These are phyloP conservation scores for Ceratocystis alfenasii DNA, from an alignment of 2,329 filamentous ascomycete species.

Conservation along the genomic window DNA sequence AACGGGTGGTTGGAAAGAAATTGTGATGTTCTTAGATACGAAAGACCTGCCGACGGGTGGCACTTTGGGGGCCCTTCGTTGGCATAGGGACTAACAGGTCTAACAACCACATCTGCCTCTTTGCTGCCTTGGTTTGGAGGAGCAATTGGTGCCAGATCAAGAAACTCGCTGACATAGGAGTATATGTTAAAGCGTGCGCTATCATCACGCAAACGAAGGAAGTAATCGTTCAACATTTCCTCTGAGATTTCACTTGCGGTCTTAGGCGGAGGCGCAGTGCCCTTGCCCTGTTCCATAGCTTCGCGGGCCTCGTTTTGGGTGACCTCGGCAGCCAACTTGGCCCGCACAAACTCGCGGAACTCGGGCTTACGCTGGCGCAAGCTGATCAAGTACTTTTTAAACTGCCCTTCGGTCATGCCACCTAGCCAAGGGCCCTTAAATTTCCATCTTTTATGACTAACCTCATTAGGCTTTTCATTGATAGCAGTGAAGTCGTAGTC, in stretches of 20 bases:
- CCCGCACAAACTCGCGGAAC: constrained; percentile 44
- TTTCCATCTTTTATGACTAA: constrained; percentile 48
- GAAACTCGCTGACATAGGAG: constrained; percentile 45
- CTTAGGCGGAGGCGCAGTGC: constrained; percentile 27
- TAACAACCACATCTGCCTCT: constrained; percentile 12
- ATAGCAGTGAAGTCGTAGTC: constrained; percentile 42
- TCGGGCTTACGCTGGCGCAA: constrained; percentile 42
- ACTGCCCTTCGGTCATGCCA: constrained; percentile 48
- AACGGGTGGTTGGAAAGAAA: constrained; percentile 49
- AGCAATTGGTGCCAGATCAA: constrained; percentile 47
- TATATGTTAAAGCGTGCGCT: constrained; percentile 39
- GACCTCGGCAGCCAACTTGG: constrained; percentile 37
- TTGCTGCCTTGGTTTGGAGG: constrained; percentile 26
- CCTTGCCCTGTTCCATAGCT: constrained; percentile 33
- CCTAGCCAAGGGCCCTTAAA: constrained; percentile 56
- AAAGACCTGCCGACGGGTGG: constrained; percentile 51
- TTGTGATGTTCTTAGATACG: constrained; percentile 45
- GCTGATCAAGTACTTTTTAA: constrained; percentile 42
- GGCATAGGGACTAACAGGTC: constrained; percentile 36
- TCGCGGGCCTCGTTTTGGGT: constrained; percentile 31
- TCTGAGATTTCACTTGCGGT: constrained; percentile 36
- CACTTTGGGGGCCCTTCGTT: constrained; percentile 45
- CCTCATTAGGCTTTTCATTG: constrained; percentile 27
- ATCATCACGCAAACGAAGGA: constrained; percentile 39
- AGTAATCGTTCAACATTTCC: constrained; percentile 39